Evolutionary conservation across 495 filamentous ascomycete genomes (phyloP).

Genomic region (Lasiosphaeria ovina): DNA sequence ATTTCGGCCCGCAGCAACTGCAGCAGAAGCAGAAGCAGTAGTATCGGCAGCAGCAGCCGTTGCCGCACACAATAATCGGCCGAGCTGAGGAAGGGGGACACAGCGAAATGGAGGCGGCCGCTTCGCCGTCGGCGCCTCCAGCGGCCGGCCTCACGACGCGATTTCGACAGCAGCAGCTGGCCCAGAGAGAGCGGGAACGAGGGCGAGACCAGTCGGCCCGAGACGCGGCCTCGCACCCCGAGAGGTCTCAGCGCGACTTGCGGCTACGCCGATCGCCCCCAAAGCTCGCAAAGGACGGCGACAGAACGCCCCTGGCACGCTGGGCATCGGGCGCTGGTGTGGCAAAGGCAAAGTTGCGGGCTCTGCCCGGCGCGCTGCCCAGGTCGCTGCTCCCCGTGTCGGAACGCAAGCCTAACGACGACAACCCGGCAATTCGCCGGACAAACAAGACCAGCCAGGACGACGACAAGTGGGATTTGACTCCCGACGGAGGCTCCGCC

Average conservation of each 20-base stretch:
- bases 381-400: conserved; percentile 44
- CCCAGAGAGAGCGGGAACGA: conserved; percentile 21
- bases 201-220: conserved; percentile 17
- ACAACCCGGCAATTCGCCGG: conserved; percentile 27
- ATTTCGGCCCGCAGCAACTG: conserved; percentile 13
- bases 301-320: conserved; percentile 12
- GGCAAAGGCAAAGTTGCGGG: conserved; percentile 30
- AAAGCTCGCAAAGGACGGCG: conserved; percentile 23
- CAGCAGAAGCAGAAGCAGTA: too few species aligned
- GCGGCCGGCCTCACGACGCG: conserved; percentile 19
- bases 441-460: conserved; percentile 32
- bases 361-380: conserved; percentile 25
- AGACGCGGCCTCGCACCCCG: conserved; percentile 8
- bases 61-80: conserved; percentile 19
- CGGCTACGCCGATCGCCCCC: conserved; percentile 15
- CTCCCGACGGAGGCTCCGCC: conserved; percentile 49
- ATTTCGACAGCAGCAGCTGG: conserved; percentile 23
- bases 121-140: conserved; percentile 22
- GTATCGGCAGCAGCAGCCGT: conserved; percentile 21
- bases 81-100: conserved; percentile 3
- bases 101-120: conserved; percentile 26
- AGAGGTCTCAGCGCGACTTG: conserved; percentile 17
- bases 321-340: conserved; percentile 15
- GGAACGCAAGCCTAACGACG: conserved; percentile 42
- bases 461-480: conserved; percentile 47